Evolutionary conservation across 2,329 filamentous ascomycete genomes (phyloP), one percentile per base, ranked within the genome.

Genomic region (Triangularia verruculosa): DNA sequence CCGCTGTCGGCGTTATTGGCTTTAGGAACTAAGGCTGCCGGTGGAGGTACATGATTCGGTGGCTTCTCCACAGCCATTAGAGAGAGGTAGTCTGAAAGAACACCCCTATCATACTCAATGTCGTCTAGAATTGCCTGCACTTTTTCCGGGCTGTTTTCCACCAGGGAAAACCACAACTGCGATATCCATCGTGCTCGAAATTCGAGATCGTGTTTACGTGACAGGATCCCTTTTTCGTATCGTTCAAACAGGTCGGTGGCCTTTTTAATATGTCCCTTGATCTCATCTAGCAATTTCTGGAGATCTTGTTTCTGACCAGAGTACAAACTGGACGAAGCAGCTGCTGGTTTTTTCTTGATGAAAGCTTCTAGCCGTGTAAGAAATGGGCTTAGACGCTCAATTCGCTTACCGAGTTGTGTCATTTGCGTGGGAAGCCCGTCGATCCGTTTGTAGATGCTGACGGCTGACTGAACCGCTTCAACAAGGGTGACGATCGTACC

Each of bases 381-480:
- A 34, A 64, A 69, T 30, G 66, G 43, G 27, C 66, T 66, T 2
- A 72, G 61, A 9, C 30, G 56, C 28, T 68, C 58, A 66, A 73
- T 68, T 28, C 69, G 72, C 32, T 57, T 53, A 11, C 70, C 70
- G n/a, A 73, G 60, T 15, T 65, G 63, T 3, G 32, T 55, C 65
- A 73, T 71, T 22, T 72, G 68, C 11, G 65, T 34, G 30, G 71
- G 71, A 4, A 68, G 65, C 17, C 62, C 68, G 4, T 72, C 62
- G 64, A 72, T 66, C 54, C 65, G 59, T 12, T 69, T 20, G 64
- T 70, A 72, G 30, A 73, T 58, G 15, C 63, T 43, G 24, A 71
- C 62, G 9, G 65, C 67, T 32, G 61, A 62, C 9, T 69, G 57
- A 7, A 72, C 68, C 11, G 69, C 13, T 13, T 70, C 69, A 8